Percentiles rank a stretch among this genome's conserved stretches.
These are phyloP conservation scores for Apophysomyces trapeziformis DNA, from an alignment of 371 early-diverging fungal genomes.

Conservation along the genomic window DNA sequence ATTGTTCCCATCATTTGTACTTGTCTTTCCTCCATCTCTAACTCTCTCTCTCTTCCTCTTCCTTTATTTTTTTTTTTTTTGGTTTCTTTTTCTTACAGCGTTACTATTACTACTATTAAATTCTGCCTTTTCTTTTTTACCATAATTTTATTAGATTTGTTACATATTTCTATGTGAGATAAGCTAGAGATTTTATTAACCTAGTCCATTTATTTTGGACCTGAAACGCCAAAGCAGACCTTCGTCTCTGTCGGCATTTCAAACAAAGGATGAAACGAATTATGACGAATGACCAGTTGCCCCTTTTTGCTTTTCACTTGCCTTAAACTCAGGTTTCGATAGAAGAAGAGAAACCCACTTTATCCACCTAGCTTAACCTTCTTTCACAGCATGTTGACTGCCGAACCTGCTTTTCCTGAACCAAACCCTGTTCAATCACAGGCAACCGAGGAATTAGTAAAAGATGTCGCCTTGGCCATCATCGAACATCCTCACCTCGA, in stretches of 20 bases:
- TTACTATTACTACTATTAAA: constrained; percentile 12
- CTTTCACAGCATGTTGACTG: constrained; percentile 39
- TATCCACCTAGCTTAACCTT: constrained; percentile 4
- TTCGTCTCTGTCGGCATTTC: not conserved
- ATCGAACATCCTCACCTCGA: constrained; percentile 85
- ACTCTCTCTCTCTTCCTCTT: not conserved
- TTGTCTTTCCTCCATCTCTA: not conserved
- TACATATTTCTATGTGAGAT: too few relatives aligned
- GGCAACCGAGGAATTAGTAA: constrained; percentile 20
- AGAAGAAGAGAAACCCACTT: constrained; percentile 13
- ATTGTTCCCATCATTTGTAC: constrained; percentile 1
- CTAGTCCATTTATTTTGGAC: not conserved
- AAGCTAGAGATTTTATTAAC: too few relatives aligned
- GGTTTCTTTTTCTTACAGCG: constrained; percentile 44
- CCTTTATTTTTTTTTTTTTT: constrained; percentile 23
- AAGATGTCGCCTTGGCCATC: constrained; percentile 63
- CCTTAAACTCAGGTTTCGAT: constrained; percentile 27
- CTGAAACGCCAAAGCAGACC: not conserved
- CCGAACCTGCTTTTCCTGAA: constrained; percentile 20
- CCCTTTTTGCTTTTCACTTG: constrained; percentile 34
- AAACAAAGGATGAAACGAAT: constrained; percentile 1
- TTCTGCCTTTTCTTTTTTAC: not conserved
- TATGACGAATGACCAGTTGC: not conserved
- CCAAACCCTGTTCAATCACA: constrained; percentile 8
- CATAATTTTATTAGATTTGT: not conserved